These are phyloP conservation scores for Coprinellus micaceus DNA, from an alignment of 768 basidiomycete genomes.

Conservation along the genomic window DNA sequence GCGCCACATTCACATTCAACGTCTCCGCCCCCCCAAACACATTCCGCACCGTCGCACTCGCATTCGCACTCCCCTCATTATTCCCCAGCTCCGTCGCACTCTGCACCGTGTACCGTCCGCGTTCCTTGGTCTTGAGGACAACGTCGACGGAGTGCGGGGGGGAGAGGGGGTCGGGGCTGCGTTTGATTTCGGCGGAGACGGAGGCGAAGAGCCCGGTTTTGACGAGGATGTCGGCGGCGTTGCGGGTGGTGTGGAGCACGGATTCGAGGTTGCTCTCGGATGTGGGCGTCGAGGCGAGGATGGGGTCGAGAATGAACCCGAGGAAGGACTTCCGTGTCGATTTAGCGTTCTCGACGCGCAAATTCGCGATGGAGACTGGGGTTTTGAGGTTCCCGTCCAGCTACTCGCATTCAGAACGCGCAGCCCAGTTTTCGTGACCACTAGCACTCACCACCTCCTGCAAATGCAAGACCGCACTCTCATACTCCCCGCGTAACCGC, in stretches of 20 bases:
- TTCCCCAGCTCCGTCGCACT: slow-evolving; percentile 91
- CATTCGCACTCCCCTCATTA: slow-evolving; percentile 87
- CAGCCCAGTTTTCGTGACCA: no score
- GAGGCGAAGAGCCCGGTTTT: slow-evolving; percentile 75
- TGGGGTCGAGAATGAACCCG: slow-evolving; percentile 68
- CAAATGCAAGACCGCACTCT: slow-evolving; percentile 60
- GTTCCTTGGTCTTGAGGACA: slow-evolving; percentile 74
- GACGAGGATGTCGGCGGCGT: slow-evolving; percentile 60
- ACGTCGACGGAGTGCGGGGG: slow-evolving; percentile 68
- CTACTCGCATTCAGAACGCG: slow-evolving; percentile 38
- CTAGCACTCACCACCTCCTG: slow-evolving; percentile 65
- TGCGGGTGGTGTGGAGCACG: slow-evolving; percentile 66
- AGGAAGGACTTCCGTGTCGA: slow-evolving; percentile 80
- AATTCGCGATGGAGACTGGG: slow-evolving; percentile 64
- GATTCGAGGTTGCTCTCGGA: slow-evolving; percentile 47
- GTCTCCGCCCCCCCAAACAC: slow-evolving; percentile 90
- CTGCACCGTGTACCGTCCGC: slow-evolving; percentile 70
- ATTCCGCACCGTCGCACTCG: slow-evolving; percentile 80
- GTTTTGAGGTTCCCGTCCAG: slow-evolving; percentile 64
- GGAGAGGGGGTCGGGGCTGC: slow-evolving; percentile 50
- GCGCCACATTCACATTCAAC: slow-evolving; percentile 75
- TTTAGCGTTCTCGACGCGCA: slow-evolving; percentile 77
- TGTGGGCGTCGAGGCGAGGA: slow-evolving; percentile 29
- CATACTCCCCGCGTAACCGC: slow-evolving; percentile 72
- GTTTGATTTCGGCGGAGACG: slow-evolving; percentile 62